phyloP scores from a whole-genome alignment of 371 early-diverging fungal genomes.

The Zychaea mexicana region DNA sequence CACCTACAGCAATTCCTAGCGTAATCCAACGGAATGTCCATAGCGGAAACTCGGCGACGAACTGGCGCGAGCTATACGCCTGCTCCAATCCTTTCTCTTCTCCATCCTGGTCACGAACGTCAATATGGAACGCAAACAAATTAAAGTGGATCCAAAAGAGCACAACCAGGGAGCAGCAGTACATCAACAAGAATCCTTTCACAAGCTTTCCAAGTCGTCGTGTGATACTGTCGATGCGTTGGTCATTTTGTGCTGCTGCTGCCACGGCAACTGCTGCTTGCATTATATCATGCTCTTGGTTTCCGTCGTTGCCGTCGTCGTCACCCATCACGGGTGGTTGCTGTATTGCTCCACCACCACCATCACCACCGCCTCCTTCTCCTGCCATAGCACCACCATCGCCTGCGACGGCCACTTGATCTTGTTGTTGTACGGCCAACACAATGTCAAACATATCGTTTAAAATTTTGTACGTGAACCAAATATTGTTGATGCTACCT shows the following conservation, averaged over 20 bases:
- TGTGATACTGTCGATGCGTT: conserved; percentile 1
- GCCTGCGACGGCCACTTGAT: neutral
- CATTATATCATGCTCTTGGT: conserved; percentile 9
- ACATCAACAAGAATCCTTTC: conserved; percentile 37
- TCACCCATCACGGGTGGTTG: neutral
- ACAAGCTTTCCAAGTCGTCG: conserved; percentile 21
- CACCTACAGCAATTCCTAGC: conserved; percentile 59
- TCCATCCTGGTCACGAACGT: conserved; percentile 10
- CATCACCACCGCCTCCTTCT: neutral
- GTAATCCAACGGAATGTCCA: conserved; percentile 67
- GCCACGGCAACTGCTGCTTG: conserved; percentile 6
- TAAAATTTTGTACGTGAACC: conserved; percentile 56
- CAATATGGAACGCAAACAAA: conserved; percentile 60
- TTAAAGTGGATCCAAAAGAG: conserved; percentile 68
- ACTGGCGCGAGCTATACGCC: conserved; percentile 36
- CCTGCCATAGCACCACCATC: neutral
- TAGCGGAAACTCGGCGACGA: conserved; percentile 58
- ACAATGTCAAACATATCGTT: conserved; percentile 64
- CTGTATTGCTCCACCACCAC: conserved; percentile 9
- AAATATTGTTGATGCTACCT: conserved; percentile 59
- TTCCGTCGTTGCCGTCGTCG: neutral
- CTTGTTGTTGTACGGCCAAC: conserved; percentile 20
- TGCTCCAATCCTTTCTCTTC: conserved; percentile 3
- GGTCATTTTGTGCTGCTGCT: conserved; percentile 3
- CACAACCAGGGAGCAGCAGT: conserved; percentile 50